Conservation (phyloP, 768 basidiomycete species). For the Exsudoporus frostii region DNA sequence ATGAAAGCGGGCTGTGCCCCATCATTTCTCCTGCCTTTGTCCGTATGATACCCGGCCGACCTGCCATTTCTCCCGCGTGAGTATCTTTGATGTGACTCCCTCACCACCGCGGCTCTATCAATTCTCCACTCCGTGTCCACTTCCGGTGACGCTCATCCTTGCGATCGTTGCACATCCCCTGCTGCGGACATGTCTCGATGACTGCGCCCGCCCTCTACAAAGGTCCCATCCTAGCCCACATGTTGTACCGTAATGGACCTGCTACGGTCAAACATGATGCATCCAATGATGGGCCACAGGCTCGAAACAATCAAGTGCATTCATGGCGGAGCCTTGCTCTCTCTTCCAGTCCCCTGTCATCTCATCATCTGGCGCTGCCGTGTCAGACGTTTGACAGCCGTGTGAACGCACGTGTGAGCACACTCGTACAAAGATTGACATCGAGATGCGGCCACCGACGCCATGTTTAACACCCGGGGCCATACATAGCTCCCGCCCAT, state of each 20-base stretch:
- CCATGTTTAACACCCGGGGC: background rate
- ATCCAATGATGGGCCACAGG: slow-evolving; percentile 1
- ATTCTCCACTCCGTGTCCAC: background rate
- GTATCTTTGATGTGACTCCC: background rate
- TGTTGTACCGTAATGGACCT: background rate
- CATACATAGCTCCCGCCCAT: background rate
- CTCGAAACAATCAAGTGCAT: background rate
- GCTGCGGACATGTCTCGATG: background rate
- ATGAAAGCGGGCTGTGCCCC: slow-evolving; percentile 17
- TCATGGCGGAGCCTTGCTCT: background rate
- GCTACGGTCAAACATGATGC: slow-evolving; percentile 18
- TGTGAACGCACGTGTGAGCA: background rate
- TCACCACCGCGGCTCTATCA: slow-evolving; percentile 1
- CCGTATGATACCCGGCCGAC: slow-evolving; percentile 2
- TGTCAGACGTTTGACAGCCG: background rate
- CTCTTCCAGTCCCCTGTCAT: background rate
- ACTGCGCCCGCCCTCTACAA: background rate
- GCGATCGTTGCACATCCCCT: background rate
- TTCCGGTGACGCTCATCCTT: background rate
- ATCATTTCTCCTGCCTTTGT: background rate
- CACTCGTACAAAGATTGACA: background rate
- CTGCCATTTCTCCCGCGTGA: background rate
- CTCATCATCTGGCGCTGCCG: background rate
- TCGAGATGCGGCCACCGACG: background rate
- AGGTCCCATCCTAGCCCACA: background rate